Evolutionary conservation across 2,329 filamentous ascomycete genomes (phyloP).

Genomic region (Scedosporium boydii): DNA sequence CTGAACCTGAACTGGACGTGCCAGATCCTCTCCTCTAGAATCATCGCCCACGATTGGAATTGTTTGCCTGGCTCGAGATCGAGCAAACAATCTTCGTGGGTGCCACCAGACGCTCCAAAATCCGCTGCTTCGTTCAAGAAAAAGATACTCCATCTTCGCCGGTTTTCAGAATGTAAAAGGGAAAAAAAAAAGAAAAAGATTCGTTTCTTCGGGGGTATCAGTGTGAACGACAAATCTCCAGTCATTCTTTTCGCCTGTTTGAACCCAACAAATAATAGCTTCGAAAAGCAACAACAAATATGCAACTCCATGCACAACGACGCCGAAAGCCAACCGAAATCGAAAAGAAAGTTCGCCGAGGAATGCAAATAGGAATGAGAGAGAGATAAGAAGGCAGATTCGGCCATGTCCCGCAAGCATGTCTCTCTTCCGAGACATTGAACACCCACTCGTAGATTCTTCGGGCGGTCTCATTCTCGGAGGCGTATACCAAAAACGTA

Average conservation of each 20-base stretch:
- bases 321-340: background rate
- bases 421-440: no score
- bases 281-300: background rate
- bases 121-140: no score
- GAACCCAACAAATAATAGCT: background rate
- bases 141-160: background rate
- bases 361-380: background rate
- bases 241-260: no score
- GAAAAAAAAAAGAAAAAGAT: conserved; percentile 1
- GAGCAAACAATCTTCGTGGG: no score
- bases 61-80: no score
- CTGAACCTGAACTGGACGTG: no score
- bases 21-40: no score
- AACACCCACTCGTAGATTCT: background rate
- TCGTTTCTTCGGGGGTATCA: background rate
- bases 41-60: no score
- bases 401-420: no score
- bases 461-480: background rate
- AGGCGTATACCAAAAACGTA: background rate
- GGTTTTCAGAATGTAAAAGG: background rate
- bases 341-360: background rate
- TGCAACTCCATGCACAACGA: background rate
- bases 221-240: background rate
- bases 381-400: no score
- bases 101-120: no score